Evolutionary conservation across 306 rosid species (phyloP), one percentile per base, ranked within the genome.

Genomic region (Pachyrhizus erosus): DNA sequence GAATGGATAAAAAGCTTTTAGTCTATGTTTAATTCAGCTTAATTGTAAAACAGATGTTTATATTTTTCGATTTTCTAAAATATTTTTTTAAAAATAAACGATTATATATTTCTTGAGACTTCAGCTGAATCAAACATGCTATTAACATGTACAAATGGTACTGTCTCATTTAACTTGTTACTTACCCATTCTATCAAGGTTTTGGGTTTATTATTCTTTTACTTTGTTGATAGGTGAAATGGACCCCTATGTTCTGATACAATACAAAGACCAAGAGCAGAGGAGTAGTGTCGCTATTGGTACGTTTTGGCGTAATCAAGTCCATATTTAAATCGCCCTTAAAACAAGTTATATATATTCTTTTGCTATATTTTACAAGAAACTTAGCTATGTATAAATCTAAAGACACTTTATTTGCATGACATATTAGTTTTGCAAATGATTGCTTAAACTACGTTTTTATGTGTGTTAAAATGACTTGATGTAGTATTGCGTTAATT

Each of bases 201-300:
- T 37, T 37, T 7, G 42, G 42, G 42, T 37, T 37, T 37, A 37
- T 42, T 10, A 31, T 31, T 48, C 4, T 9, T 34, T 66, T 45
- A 17, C 27, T 15, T 48, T 80, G 31, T n/a, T 54, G 9, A 51
- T 67, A 93, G 97, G 84, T 73, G 48, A 86, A 17, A 90, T 93
- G 86, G 97, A 95, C 69, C 98, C 97, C 0, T 90, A 89, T 58
- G 98, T 90, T 73, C 71, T 90, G 78, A 83, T 93, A 31, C 90
- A 91, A 76, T 93, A 95, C 84, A 90, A 87, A 80, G 88, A 87
- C 62, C 99, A 93, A 75, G 99, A 93, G 79, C 90, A 55, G 62
- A 93, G 82, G 84, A 94, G 93, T 84, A 58, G 67, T 34, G 90
- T 90, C 4, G 95, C 98, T 33, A 74, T 75, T 69, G 92, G 98